phyloP scores from a whole-genome alignment of 441 rosid species.

The Jatropha multifida region DNA sequence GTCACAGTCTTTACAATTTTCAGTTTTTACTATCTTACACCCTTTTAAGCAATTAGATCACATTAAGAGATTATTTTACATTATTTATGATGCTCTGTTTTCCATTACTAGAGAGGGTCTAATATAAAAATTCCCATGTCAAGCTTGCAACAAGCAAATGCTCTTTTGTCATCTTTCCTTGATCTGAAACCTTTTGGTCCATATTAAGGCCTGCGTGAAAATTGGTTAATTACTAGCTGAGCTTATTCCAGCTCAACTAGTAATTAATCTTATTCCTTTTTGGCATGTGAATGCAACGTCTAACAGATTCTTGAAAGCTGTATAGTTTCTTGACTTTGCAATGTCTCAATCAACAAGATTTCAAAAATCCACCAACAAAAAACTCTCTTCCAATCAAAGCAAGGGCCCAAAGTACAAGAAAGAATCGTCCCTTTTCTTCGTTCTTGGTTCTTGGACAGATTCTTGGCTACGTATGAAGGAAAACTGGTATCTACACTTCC shows the following conservation, averaged over 20 bases:
- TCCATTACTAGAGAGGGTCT: too few species aligned
- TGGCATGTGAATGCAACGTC: not conserved
- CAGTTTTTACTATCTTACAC: too few species aligned
- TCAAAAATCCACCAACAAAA: not conserved
- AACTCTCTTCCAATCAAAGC: slow-evolving; percentile 21
- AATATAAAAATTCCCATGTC: too few species aligned
- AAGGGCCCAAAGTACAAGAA: slow-evolving; percentile 19
- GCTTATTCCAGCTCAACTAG: not conserved
- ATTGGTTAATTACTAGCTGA: not conserved
- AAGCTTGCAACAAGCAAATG: too few species aligned
- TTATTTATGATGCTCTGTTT: too few species aligned
- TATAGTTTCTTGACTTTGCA: not conserved
- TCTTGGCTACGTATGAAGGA: slow-evolving; percentile 8
- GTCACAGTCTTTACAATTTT: too few species aligned
- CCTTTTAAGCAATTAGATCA: too few species aligned
- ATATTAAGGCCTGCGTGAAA: too few species aligned
- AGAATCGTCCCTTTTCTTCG: slow-evolving; percentile 17
- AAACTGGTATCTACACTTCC: slow-evolving; percentile 3
- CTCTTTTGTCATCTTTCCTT: too few species aligned
- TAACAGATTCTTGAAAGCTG: slow-evolving; percentile 14
- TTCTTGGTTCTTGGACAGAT: slow-evolving; percentile 28
- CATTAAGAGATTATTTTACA: too few species aligned
- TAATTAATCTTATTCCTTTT: not conserved
- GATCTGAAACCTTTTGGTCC: too few species aligned
- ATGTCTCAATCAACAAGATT: not conserved